phyloP scores from a whole-genome alignment of 2,329 filamentous ascomycete genomes.

The Hortaea sp. region DNA sequence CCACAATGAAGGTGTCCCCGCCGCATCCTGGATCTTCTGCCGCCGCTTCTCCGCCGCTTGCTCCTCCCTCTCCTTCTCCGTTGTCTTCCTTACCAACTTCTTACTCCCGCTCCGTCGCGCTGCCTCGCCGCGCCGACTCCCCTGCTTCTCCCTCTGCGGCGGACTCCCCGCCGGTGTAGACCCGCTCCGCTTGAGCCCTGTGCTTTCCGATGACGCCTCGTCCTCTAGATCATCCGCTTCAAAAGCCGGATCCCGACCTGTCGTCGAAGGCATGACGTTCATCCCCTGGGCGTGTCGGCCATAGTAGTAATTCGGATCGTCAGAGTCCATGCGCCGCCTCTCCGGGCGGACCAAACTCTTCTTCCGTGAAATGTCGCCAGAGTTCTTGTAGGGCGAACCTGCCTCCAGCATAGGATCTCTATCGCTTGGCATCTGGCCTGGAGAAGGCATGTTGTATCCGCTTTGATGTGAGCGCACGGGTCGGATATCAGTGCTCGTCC shows the following conservation, averaged over 20 bases:
- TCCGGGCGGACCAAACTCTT: slow-evolving; percentile 84
- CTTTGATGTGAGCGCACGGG: slow-evolving; percentile 16
- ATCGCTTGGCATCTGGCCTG: slow-evolving; percentile 34
- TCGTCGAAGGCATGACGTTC: slow-evolving; percentile 79
- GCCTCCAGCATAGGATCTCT: slow-evolving; percentile 44
- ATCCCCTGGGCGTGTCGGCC: slow-evolving; percentile 90
- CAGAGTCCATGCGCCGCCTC: slow-evolving; percentile 69
- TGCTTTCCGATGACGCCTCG: slow-evolving; percentile 49
- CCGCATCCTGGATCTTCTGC: slow-evolving; percentile 51
- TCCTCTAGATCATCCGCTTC: slow-evolving; percentile 44
- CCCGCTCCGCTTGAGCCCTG: slow-evolving; percentile 25
- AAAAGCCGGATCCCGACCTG: slow-evolving; percentile 78
- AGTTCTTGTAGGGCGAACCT: slow-evolving; percentile 28
- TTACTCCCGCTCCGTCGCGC: slow-evolving; percentile 26
- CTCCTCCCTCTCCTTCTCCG: slow-evolving; percentile 48
- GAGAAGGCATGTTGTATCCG: slow-evolving; percentile 31
- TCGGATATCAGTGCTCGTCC: not conserved
- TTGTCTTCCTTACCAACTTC: slow-evolving; percentile 50
- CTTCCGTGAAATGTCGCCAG: slow-evolving; percentile 55
- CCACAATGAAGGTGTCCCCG: slow-evolving; percentile 80
- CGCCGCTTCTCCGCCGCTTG: slow-evolving; percentile 37
- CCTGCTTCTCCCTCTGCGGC: slow-evolving; percentile 25
- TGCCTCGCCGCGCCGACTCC: not conserved
- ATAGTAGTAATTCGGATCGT: slow-evolving; percentile 94
- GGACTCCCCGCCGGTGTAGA: slow-evolving; percentile 19